These are phyloP conservation scores for Trichoderma sp. DNA, from an alignment of 2,329 filamentous ascomycete genomes.

Conservation along the genomic window DNA sequence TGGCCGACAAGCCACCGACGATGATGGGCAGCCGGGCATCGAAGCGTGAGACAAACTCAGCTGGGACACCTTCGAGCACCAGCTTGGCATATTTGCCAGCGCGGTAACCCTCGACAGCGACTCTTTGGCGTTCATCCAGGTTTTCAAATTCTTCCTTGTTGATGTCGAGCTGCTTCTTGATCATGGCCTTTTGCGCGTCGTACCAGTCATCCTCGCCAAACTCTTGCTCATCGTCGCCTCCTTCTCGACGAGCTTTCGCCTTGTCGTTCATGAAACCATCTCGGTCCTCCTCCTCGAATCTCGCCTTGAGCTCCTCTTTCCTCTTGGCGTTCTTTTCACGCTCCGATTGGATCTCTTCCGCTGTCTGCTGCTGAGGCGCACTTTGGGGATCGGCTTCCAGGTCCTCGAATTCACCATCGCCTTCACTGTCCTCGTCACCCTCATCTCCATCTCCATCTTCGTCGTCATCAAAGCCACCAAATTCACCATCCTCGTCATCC, in stretches of 20 bases:
- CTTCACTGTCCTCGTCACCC: slow-evolving; percentile 62
- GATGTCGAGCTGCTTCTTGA: slow-evolving; percentile 95
- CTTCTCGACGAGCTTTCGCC: slow-evolving; percentile 69
- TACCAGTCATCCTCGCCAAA: slow-evolving; percentile 99
- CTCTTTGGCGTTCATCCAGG: slow-evolving; percentile 79
- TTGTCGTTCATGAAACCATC: slow-evolving; percentile 94
- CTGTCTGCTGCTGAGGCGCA: slow-evolving; percentile 42
- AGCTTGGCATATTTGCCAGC: slow-evolving; percentile 93
- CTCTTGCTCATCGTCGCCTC: slow-evolving; percentile 65
- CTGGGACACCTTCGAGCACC: slow-evolving; percentile 83
- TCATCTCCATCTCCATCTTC: slow-evolving; percentile 67
- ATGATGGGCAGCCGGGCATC: slow-evolving; percentile 79
- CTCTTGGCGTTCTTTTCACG: slow-evolving; percentile 84
- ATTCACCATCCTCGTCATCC: slow-evolving; percentile 49
- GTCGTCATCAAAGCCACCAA: slow-evolving; percentile 49
- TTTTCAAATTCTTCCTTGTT: slow-evolving; percentile 90
- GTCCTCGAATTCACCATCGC: slow-evolving; percentile 82
- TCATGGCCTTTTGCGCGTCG: slow-evolving; percentile 87
- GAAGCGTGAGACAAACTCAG: slow-evolving; percentile 84
- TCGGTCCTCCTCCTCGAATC: slow-evolving; percentile 97
- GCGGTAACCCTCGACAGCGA: slow-evolving; percentile 83
- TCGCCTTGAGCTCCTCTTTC: slow-evolving; percentile 90
- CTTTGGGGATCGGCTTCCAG: slow-evolving; percentile 53
- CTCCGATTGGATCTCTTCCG: slow-evolving; percentile 73
- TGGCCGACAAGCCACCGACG: slow-evolving; percentile 86